These are phyloP conservation scores for Aspergillus tanneri DNA, from an alignment of 2,329 filamentous ascomycete species.

Conservation along the genomic window DNA sequence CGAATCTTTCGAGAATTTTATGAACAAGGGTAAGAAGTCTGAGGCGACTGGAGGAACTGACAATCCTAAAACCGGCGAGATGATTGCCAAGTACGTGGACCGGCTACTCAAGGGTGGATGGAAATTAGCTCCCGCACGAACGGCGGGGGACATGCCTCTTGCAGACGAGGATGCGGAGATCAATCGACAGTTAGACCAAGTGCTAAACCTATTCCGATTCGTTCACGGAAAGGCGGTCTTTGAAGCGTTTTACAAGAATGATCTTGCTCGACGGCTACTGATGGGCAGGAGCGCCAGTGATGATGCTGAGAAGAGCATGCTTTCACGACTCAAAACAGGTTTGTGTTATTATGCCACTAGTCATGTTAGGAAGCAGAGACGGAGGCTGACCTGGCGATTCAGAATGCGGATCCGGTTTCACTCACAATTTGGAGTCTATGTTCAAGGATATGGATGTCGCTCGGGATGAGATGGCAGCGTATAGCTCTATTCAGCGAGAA, in stretches of 20 bases:
- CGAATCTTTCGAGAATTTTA: constrained; percentile 83
- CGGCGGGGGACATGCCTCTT: constrained; percentile 52
- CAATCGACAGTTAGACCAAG: constrained; percentile 87
- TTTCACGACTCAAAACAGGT: constrained; percentile 78
- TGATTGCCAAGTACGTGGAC: constrained; percentile 98
- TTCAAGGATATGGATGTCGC: constrained; percentile 97
- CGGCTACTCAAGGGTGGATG: constrained; percentile 81
- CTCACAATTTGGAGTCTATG: constrained; percentile 97
- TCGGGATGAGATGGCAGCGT: constrained; percentile 88
- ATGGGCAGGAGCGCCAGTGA: constrained; percentile 92
- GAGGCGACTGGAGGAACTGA: constrained; percentile 72
- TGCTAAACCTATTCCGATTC: constrained; percentile 91
- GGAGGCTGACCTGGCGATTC: constrained; percentile 5
- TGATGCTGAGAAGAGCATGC: constrained; percentile 94
- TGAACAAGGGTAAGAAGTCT: constrained; percentile 79
- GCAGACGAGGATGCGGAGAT: constrained; percentile 90
- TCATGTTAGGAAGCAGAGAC: neutral
- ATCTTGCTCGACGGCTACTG: constrained; percentile 81
- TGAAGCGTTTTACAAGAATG: constrained; percentile 98
- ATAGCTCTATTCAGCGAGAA: constrained; percentile 67
- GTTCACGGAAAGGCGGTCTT: constrained; percentile 97
- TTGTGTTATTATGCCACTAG: constrained; percentile 16
- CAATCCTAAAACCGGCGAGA: constrained; percentile 93
- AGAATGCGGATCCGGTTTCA: constrained; percentile 92
- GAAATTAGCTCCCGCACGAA: constrained; percentile 64